phyloP scores from a whole-genome alignment of 169 alveolate species.

The Eimeria maxima region DNA sequence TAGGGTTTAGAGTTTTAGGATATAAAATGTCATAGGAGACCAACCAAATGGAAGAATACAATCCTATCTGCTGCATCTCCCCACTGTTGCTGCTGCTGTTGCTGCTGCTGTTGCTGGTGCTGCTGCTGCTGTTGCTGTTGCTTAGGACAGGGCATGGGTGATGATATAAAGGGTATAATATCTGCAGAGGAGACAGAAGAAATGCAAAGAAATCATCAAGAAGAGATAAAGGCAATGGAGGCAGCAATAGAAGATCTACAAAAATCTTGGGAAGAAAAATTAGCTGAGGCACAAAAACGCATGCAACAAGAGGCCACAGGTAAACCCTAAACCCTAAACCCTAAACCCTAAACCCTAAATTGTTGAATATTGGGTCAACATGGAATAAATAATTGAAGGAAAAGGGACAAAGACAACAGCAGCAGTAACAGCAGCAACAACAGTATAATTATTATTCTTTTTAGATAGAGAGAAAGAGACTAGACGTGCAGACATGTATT shows the following conservation, averaged over 20 bases:
- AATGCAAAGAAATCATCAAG: constrained; percentile 82
- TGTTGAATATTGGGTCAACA: too few relatives aligned
- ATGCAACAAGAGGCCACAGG: not conserved
- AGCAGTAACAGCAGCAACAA: constrained; percentile 11
- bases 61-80: too few relatives aligned
- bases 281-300: constrained; percentile 23
- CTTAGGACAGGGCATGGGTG: not conserved
- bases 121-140: too few relatives aligned
- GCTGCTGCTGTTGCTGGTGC: too few relatives aligned
- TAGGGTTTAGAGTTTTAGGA: not conserved
- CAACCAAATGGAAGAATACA: too few relatives aligned
- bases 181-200: constrained; percentile 40
- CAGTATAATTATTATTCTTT: too few relatives aligned
- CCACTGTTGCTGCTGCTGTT: too few relatives aligned
- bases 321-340: not conserved
- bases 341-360: too few relatives aligned
- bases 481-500: too few relatives aligned
- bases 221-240: constrained; percentile 83
- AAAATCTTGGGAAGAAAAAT: constrained; percentile 70
- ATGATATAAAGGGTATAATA: not conserved
- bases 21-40: not conserved
- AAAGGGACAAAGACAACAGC: not conserved
- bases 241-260: constrained; percentile 79
- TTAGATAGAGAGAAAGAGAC: too few relatives aligned
- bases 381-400: too few relatives aligned